These are phyloP conservation scores for Acrocalymma vagum DNA, from an alignment of 2,329 filamentous ascomycete genomes.

Conservation along the genomic window DNA sequence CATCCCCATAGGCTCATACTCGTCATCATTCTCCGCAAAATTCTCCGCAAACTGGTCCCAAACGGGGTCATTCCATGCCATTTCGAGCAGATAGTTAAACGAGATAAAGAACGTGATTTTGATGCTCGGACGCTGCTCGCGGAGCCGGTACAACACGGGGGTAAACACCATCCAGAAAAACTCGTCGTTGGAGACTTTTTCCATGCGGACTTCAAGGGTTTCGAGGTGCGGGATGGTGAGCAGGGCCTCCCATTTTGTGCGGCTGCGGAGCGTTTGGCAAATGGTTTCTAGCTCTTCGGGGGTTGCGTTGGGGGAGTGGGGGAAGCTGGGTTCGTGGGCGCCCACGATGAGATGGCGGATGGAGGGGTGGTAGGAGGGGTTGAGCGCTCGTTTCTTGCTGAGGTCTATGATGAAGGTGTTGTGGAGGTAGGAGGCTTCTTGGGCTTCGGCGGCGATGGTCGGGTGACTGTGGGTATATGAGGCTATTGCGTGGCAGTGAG, in stretches of 20 bases:
- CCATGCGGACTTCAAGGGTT: slow-evolving; percentile 15
- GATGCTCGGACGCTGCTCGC: slow-evolving; percentile 3
- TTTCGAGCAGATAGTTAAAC: slow-evolving; percentile 14
- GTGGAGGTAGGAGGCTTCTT: slow-evolving; percentile 15
- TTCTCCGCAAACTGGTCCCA: slow-evolving; percentile 1
- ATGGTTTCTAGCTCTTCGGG: background rate
- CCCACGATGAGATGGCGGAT: slow-evolving; percentile 19
- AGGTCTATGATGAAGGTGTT: slow-evolving; percentile 17
- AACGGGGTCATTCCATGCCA: slow-evolving; percentile 8
- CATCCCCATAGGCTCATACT: slow-evolving; percentile 15
- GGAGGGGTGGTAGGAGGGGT: background rate
- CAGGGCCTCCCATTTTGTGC: slow-evolving; percentile 17
- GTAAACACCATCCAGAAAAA: slow-evolving; percentile 15
- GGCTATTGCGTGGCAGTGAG: slow-evolving; percentile 7
- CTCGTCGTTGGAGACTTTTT: slow-evolving; percentile 9
- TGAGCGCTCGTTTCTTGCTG: background rate
- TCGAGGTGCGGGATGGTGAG: slow-evolving; percentile 13
- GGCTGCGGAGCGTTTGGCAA: background rate
- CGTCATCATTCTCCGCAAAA: background rate
- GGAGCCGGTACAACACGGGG: slow-evolving; percentile 16
- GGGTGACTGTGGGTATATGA: slow-evolving; percentile 4
- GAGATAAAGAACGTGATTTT: slow-evolving; percentile 14
- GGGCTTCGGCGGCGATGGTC: slow-evolving; percentile 12
- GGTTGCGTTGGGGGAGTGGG: background rate
- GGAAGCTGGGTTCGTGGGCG: slow-evolving; percentile 1